Percentiles rank a stretch among this genome's conserved stretches.
Conservation (phyloP, 352 stramenopile genomes). For the Phytophthora europaea region DNA sequence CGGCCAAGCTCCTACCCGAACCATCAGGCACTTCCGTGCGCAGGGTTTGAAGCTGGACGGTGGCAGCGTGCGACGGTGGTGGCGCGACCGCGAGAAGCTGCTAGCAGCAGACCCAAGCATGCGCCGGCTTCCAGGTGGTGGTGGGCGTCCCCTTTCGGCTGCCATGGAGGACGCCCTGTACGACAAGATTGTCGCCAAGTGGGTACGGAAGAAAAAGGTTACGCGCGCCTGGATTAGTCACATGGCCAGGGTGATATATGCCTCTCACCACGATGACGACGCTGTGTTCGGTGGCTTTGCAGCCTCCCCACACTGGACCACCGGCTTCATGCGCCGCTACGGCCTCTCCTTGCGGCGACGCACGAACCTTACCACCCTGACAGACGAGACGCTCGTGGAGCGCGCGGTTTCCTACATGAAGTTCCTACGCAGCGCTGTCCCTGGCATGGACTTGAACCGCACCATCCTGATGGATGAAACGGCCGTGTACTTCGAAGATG, state of each 20-base stretch:
- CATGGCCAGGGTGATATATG: constrained; percentile 11
- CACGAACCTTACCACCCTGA: constrained; percentile 34
- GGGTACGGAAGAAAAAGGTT: constrained; percentile 15
- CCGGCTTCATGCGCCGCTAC: constrained; percentile 38
- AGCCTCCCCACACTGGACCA: constrained; percentile 35
- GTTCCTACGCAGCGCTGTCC: constrained; percentile 9
- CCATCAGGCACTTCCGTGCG: constrained; percentile 16
- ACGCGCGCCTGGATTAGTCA: constrained; percentile 24
- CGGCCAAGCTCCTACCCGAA: background rate
- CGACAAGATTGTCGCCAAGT: constrained; percentile 19
- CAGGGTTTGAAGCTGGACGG: constrained; percentile 18
- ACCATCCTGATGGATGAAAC: constrained; percentile 41
- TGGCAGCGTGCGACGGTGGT: constrained; percentile 23
- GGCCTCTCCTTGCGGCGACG: constrained; percentile 30
- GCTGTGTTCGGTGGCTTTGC: constrained; percentile 12
- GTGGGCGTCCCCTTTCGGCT: background rate
- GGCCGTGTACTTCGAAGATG: constrained; percentile 42
- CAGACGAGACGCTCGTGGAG: constrained; percentile 18
- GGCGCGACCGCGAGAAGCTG: constrained; percentile 24
- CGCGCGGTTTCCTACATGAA: constrained; percentile 19
- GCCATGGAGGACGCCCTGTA: constrained; percentile 12
- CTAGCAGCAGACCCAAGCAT: constrained; percentile 2
- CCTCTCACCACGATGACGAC: background rate
- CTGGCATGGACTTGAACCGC: constrained; percentile 16
- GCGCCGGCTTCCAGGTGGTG: background rate